Conservation (phyloP, 2,329 filamentous ascomycete species). For the Clonostachys solani region DNA sequence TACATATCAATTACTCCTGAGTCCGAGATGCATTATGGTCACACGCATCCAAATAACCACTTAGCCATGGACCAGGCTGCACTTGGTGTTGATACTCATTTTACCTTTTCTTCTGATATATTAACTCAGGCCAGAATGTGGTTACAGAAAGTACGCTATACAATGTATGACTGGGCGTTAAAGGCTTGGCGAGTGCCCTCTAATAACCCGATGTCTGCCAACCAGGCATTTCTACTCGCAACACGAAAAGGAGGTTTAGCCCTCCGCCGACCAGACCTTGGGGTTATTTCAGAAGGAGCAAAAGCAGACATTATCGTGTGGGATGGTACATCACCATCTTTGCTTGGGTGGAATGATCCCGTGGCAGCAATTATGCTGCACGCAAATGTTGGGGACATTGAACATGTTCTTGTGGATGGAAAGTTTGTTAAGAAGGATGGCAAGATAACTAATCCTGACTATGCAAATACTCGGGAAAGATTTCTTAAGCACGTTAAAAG, state of each 20-base stretch:
- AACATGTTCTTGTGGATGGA: conserved; percentile 45
- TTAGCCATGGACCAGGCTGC: conserved; percentile 44
- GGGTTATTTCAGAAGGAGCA: conserved; percentile 40
- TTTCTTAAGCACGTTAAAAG: conserved; percentile 4
- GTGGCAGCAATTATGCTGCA: conserved; percentile 53
- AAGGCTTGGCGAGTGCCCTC: conserved; percentile 35
- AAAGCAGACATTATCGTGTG: conserved; percentile 52
- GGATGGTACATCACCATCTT: conserved; percentile 38
- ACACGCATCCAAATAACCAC: conserved; percentile 32
- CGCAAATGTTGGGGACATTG: conserved; percentile 45
- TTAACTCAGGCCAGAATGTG: conserved; percentile 49
- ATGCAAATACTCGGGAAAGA: conserved; percentile 3
- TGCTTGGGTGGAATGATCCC: conserved; percentile 51
- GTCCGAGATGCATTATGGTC: conserved; percentile 56
- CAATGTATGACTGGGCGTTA: conserved; percentile 20
- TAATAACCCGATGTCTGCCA: conserved; percentile 43
- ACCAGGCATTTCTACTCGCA: conserved; percentile 50
- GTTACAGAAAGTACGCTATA: conserved; percentile 37
- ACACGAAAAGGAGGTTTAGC: conserved; percentile 48
- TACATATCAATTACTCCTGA: conserved; percentile 55
- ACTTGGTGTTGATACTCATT: conserved; percentile 50
- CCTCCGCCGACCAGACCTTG: conserved; percentile 44
- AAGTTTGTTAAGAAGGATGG: conserved; percentile 40
- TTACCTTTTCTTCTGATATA: conserved; percentile 42
- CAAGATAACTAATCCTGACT: conserved; percentile 19